Evolutionary conservation across 2,329 filamentous ascomycete genomes (phyloP).

Genomic region (Cladosporium sp.): DNA sequence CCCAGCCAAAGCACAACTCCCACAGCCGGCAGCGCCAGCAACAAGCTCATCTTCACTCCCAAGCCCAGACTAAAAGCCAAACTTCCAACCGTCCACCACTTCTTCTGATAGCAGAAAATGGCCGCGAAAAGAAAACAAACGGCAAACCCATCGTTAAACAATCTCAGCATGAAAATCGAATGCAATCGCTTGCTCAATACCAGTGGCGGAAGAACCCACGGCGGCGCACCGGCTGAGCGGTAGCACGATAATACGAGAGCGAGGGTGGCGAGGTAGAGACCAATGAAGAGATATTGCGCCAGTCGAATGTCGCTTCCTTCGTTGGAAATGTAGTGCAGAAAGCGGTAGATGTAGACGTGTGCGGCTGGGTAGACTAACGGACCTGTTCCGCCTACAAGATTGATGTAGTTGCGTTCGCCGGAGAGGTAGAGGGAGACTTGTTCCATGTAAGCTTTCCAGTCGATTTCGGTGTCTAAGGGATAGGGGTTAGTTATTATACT

Average conservation of each 20-base stretch:
- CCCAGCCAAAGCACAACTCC: constrained; percentile 71
- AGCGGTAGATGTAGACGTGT: constrained; percentile 86
- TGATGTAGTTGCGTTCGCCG: constrained; percentile 84
- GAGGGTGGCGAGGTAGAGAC: constrained; percentile 72
- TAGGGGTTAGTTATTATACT: background rate
- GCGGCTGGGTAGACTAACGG: constrained; percentile 92
- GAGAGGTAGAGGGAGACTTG: constrained; percentile 74
- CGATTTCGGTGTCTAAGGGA: constrained; percentile 83
- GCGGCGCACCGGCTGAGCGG: constrained; percentile 69
- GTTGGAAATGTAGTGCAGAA: constrained; percentile 73
- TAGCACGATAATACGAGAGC: constrained; percentile 80
- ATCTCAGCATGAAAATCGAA: constrained; percentile 84
- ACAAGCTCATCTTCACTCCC: constrained; percentile 90
- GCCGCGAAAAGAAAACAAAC: constrained; percentile 76
- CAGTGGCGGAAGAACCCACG: constrained; percentile 81
- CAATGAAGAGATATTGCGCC: constrained; percentile 80
- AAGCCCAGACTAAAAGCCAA: constrained; percentile 72
- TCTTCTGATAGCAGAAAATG: constrained; percentile 72
- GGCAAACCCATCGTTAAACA: constrained; percentile 95
- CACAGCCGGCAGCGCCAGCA: constrained; percentile 78
- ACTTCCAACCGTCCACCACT: constrained; percentile 68
- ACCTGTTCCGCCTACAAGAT: constrained; percentile 82
- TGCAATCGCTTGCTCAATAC: constrained; percentile 88
- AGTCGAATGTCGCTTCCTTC: constrained; percentile 69
- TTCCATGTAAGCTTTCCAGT: constrained; percentile 97